These are phyloP conservation scores for Russula earlei DNA, from an alignment of 768 basidiomycete species.

Conservation along the genomic window DNA sequence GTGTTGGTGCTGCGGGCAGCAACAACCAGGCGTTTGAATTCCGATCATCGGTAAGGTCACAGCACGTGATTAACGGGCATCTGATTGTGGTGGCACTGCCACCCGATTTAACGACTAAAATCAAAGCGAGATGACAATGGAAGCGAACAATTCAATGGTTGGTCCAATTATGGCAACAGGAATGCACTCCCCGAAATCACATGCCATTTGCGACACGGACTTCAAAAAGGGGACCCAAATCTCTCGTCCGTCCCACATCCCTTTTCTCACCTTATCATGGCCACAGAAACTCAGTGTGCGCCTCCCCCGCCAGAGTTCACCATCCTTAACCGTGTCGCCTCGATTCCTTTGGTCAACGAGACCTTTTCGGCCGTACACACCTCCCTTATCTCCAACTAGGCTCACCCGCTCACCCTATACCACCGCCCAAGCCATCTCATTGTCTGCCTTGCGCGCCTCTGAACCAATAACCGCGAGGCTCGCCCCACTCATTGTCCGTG, in stretches of 20 bases:
- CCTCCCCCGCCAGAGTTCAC: constrained; percentile 45
- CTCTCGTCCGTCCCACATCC: too few species aligned
- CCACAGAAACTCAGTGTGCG: constrained; percentile 28
- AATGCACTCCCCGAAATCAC: background rate
- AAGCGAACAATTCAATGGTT: background rate
- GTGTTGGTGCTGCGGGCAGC: too few species aligned
- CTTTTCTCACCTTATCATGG: constrained; percentile 26
- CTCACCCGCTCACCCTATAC: constrained; percentile 58
- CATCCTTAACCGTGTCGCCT: constrained; percentile 50
- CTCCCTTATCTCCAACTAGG: constrained; percentile 47
- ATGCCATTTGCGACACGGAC: background rate
- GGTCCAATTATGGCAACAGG: background rate
- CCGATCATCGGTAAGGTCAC: constrained; percentile 1
- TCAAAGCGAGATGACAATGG: background rate
- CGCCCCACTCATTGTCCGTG: constrained; percentile 54
- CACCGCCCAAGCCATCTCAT: constrained; percentile 52
- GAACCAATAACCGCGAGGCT: constrained; percentile 58
- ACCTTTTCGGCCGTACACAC: constrained; percentile 50
- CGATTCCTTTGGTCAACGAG: constrained; percentile 65
- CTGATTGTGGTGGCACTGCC: too few species aligned
- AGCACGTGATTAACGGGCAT: constrained; percentile 12
- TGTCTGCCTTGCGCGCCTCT: constrained; percentile 33
- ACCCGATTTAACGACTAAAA: too few species aligned
- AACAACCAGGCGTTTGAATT: too few species aligned
- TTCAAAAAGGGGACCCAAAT: constrained; percentile 7